Evolutionary conservation across 352 stramenopile species (phyloP).

Genomic region (Globisporangium apiculatum): DNA sequence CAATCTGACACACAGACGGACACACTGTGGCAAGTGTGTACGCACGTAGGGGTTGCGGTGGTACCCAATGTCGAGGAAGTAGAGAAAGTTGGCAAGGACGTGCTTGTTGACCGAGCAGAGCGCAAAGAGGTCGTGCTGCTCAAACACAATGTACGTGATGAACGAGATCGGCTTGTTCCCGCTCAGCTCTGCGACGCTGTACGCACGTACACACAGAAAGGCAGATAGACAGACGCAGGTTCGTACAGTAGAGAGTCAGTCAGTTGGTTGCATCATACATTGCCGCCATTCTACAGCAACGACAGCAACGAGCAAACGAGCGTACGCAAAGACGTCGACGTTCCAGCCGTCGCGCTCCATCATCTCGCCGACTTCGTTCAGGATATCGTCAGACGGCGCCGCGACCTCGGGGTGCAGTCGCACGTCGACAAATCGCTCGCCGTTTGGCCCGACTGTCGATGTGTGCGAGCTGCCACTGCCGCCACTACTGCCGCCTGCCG

Average conservation of each 20-base stretch:
- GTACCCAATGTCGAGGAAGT: slow-evolving; percentile 69
- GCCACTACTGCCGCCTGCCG: slow-evolving; percentile 14
- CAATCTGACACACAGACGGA: too few species aligned
- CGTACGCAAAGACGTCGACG: slow-evolving; percentile 62
- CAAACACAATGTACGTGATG: slow-evolving; percentile 70
- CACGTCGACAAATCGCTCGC: slow-evolving; percentile 35
- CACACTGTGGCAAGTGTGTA: too few species aligned
- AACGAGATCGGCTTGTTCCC: slow-evolving; percentile 71
- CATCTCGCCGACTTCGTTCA: slow-evolving; percentile 33
- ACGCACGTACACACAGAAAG: slow-evolving; percentile 2
- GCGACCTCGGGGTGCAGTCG: slow-evolving; percentile 50
- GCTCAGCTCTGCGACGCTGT: slow-evolving; percentile 61
- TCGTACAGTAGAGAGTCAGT: too few species aligned
- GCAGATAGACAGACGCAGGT: too few species aligned
- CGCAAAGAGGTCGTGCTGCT: slow-evolving; percentile 72
- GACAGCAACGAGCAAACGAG: neutral
- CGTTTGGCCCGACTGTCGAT: slow-evolving; percentile 7
- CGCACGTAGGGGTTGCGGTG: slow-evolving; percentile 52
- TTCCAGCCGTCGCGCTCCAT: slow-evolving; percentile 72
- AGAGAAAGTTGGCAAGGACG: slow-evolving; percentile 75
- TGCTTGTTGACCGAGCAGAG: slow-evolving; percentile 69
- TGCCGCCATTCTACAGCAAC: neutral
- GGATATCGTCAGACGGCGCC: slow-evolving; percentile 41
- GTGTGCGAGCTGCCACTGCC: neutral
- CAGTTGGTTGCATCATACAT: too few species aligned